phyloP scores from a whole-genome alignment of 352 stramenopile genomes.

The Globisporangium uncinulatum region DNA sequence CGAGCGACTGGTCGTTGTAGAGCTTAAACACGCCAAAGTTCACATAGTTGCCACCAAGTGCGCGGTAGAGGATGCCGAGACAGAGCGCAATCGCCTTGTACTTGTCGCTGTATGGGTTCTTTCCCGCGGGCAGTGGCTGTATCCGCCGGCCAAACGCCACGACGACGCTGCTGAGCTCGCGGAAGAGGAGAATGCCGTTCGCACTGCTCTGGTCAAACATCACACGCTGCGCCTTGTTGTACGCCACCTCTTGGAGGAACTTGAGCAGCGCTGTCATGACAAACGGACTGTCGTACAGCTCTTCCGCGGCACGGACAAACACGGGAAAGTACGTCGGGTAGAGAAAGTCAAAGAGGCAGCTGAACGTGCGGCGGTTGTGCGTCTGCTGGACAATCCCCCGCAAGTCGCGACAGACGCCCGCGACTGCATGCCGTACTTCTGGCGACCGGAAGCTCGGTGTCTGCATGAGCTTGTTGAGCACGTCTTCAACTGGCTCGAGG shows the following conservation, averaged over 20 bases:
- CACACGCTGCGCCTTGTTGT: slow-evolving; percentile 96
- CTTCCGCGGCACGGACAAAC: slow-evolving; percentile 92
- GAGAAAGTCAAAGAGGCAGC: slow-evolving; percentile 97
- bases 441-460: slow-evolving; percentile 66
- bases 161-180: slow-evolving; percentile 93
- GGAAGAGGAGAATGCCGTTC: slow-evolving; percentile 98
- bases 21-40: slow-evolving; percentile 99
- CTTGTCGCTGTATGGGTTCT: slow-evolving; percentile 93
- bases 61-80: slow-evolving; percentile 87
- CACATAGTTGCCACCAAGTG: slow-evolving; percentile 94
- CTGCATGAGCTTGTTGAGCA: slow-evolving; percentile 77
- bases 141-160: slow-evolving; percentile 92
- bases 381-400: slow-evolving; percentile 94
- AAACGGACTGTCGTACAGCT: slow-evolving; percentile 91
- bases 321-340: slow-evolving; percentile 96
- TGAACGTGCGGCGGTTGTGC: slow-evolving; percentile 96
- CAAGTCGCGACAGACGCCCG: slow-evolving; percentile 96
- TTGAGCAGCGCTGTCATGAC: slow-evolving; percentile 97
- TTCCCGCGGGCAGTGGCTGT: slow-evolving; percentile 71
- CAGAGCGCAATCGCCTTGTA: slow-evolving; percentile 97
- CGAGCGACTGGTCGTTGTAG: slow-evolving; percentile 95
- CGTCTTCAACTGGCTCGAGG: slow-evolving; percentile 90
- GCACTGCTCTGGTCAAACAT: slow-evolving; percentile 97
- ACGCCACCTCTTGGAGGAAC: slow-evolving; percentile 94
- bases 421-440: slow-evolving; percentile 87